Conservation (phyloP, 2,329 filamentous ascomycete species). For the Nigrograna mackinnonii region DNA sequence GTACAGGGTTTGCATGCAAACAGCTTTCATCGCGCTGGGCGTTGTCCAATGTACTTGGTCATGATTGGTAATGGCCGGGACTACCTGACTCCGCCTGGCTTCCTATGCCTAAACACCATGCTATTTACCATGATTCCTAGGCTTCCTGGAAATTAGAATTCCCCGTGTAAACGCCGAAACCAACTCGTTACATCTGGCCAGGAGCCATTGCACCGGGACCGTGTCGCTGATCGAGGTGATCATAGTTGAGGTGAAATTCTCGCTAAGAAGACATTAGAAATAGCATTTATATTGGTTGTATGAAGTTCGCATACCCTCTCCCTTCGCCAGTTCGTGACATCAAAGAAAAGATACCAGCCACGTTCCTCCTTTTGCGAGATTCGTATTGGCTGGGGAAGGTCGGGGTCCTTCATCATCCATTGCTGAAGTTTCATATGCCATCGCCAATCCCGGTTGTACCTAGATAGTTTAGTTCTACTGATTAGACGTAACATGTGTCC, state of each 20-base stretch:
- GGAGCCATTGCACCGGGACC: conserved; percentile 34
- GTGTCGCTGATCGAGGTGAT: conserved; percentile 52
- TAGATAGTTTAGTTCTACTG: too few species aligned
- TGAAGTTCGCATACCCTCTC: conserved; percentile 46
- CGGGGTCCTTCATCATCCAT: conserved; percentile 60
- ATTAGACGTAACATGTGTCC: too few species aligned
- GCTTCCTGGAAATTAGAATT: neutral
- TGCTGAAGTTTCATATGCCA: conserved; percentile 58
- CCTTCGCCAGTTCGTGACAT: conserved; percentile 56
- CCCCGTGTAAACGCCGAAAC: too few species aligned
- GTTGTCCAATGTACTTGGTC: too few species aligned
- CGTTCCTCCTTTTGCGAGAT: conserved; percentile 52
- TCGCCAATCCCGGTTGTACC: conserved; percentile 54
- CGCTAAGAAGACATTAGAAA: conserved; percentile 41
- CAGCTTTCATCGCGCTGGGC: too few species aligned
- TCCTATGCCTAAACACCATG: neutral
- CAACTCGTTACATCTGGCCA: conserved; percentile 23
- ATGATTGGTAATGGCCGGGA: too few species aligned
- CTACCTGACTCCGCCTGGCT: neutral
- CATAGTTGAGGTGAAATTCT: conserved; percentile 57
- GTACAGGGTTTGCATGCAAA: too few species aligned
- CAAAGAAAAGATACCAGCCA: conserved; percentile 60
- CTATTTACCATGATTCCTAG: neutral
- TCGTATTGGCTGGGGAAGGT: conserved; percentile 46
- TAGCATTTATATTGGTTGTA: conserved; percentile 1